Base-by-base conservation (phyloP, 176 grass and related monocot genomes). In the Aechmea fasciata region DNA sequence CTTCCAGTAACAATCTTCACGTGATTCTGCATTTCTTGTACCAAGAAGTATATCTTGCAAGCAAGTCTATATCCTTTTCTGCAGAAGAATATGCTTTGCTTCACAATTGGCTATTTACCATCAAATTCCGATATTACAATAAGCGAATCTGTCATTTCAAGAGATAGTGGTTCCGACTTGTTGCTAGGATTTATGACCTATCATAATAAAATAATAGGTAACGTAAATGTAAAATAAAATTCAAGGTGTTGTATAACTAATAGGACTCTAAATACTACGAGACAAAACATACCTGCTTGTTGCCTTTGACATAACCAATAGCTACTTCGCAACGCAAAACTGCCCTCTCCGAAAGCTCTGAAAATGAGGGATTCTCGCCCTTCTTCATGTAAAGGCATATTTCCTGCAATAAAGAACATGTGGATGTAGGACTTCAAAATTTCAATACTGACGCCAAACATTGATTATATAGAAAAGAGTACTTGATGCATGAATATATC, bases 41-140 rank as follows among this genome's bases (percentile, higher is more conserved):
- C 33, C 33, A 41, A 41, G 33, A 41, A 41, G 5, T 8, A 41
- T 41, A 41, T 41, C 33, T 7, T 0, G 33, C 33, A 41, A 41
- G 33, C 33, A 7, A 41, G 33, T 41, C 33, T 41, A 41, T 41
- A 19, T 11, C 55, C 63, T 59, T 57, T 9, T 13, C 41, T 55
- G 11, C 12, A 29, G 11, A 69, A 3, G 49, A 28, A n/a, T 49
- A 50, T 18, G 53, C 25, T 13, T 59, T 26, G 68, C 29, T 47
- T 50, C 57, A 48, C 14, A 55, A 85, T 66, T 57, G 76, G 85
- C 13, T 85, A 81, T 85, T 90, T 82, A 49, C 94, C 84, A 81
- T 99, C 87, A 62, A 93, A 80, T 82, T 99, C 89, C 8, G 94
- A 84, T 74, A 99, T 88, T 49, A 99, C 87, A 54, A 99, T 99